Evolutionary conservation across 2,329 filamentous ascomycete species (phyloP).

Genomic region (Trichoderma sp.): DNA sequence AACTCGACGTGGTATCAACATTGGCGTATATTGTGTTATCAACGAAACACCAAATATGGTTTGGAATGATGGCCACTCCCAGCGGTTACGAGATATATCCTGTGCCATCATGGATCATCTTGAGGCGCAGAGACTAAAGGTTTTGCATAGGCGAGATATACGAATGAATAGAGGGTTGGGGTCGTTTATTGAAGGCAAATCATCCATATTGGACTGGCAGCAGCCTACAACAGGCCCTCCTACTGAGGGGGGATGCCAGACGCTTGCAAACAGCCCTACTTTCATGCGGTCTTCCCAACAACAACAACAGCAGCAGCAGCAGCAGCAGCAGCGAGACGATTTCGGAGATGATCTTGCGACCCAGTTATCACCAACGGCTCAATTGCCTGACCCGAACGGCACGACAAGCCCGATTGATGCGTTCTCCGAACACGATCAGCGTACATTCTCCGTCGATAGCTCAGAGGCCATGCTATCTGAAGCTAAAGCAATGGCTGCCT

Average conservation of each 20-base stretch:
- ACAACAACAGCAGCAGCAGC: too few species aligned
- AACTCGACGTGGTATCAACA: slow-evolving; percentile 46
- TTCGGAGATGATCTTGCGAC: background rate
- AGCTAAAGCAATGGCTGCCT: background rate
- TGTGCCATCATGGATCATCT: slow-evolving; percentile 44
- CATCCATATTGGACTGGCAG: slow-evolving; percentile 37
- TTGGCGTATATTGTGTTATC: slow-evolving; percentile 47
- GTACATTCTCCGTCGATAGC: background rate
- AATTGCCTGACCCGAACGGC: background rate
- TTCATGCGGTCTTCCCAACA: slow-evolving; percentile 18
- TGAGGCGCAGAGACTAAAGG: slow-evolving; percentile 37
- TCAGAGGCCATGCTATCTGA: background rate
- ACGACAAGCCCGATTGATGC: background rate
- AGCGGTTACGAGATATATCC: slow-evolving; percentile 37
- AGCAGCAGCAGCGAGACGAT: background rate
- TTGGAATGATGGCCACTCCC: slow-evolving; percentile 38
- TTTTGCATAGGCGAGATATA: slow-evolving; percentile 39
- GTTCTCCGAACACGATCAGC: background rate
- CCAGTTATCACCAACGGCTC: background rate
- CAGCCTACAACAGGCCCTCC: background rate
- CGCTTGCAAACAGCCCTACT: slow-evolving; percentile 31
- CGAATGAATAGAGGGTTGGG: slow-evolving; percentile 45
- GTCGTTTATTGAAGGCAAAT: slow-evolving; percentile 43
- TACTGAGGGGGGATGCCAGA: background rate
- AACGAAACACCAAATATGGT: slow-evolving; percentile 23